Evolutionary conservation across 1,284 basidiomycete genomes (phyloP).

Genomic region (Pseudozyma tsukubaensis): DNA sequence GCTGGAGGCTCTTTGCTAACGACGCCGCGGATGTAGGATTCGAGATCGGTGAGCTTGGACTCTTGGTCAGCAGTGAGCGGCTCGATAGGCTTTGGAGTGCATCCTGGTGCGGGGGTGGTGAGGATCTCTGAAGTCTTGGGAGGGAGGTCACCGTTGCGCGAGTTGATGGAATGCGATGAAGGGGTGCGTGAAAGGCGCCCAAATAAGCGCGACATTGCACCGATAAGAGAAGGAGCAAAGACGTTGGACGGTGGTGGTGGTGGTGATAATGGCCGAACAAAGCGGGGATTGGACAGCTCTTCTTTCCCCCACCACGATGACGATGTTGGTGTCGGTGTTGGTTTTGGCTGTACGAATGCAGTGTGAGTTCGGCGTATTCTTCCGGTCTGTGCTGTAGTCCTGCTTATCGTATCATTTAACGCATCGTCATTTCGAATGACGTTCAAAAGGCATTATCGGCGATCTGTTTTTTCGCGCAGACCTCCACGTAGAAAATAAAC

Average conservation of each 20-base stretch:
- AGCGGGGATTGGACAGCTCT: no score
- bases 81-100: conserved; percentile 15
- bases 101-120: conserved; percentile 33
- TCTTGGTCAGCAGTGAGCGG: conserved; percentile 32
- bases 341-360: no score
- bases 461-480: background rate
- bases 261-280: conserved; percentile 7
- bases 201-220: conserved; percentile 41
- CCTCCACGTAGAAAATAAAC: conserved; percentile 26
- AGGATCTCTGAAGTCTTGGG: conserved; percentile 40
- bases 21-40: conserved; percentile 20
- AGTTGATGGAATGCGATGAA: conserved; percentile 32
- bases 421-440: no score
- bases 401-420: no score
- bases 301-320: conserved; percentile 10
- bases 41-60: conserved; percentile 34
- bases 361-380: no score
- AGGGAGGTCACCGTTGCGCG: conserved; percentile 25
- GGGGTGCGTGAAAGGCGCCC: conserved; percentile 36
- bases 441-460: no score
- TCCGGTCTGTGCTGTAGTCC: no score
- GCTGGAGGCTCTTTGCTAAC: conserved; percentile 19
- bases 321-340: no score
- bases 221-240: background rate
- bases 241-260: background rate